A percentile compares a stretch with the other conserved stretches of the same genome.
These are phyloP conservation scores for Chenopodium album DNA, from an alignment of 148 eudicot genomes.

Conservation along the genomic window DNA sequence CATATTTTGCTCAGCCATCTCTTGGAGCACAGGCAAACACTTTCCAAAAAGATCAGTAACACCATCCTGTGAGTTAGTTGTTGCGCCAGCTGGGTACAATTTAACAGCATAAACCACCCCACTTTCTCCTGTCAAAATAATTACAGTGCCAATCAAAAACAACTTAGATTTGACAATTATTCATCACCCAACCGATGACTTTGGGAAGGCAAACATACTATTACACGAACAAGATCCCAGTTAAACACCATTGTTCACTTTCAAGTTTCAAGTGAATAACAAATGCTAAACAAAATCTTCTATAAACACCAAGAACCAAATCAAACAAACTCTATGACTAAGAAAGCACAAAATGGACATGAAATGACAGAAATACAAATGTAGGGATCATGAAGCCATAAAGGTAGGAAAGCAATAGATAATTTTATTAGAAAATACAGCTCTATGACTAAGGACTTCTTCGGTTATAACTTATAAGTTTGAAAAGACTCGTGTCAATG, in stretches of 20 bases:
- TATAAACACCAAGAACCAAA: background rate
- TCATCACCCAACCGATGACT: background rate
- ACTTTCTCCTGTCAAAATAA: conserved; percentile 59
- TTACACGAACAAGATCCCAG: background rate
- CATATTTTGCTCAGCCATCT: conserved; percentile 87
- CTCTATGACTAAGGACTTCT: background rate
- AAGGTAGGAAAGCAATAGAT: background rate
- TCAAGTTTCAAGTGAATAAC: background rate
- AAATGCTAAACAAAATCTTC: background rate
- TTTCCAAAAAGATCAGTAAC: conserved; percentile 93
- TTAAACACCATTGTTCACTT: no score
- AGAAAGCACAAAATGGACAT: background rate
- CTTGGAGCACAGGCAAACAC: conserved; percentile 83
- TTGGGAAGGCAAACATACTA: background rate
- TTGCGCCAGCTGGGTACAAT: conserved; percentile 97
- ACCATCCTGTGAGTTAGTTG: conserved; percentile 98
- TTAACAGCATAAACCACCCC: conserved; percentile 84
- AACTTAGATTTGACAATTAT: background rate
- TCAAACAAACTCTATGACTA: background rate
- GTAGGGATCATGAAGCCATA: background rate
- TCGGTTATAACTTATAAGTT: background rate
- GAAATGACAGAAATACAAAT: background rate
- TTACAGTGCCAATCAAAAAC: background rate
- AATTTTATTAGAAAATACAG: background rate
- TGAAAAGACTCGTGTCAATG: background rate